Evolutionary conservation across 441 rosid species (phyloP).

Genomic region (Breynia disticha): DNA sequence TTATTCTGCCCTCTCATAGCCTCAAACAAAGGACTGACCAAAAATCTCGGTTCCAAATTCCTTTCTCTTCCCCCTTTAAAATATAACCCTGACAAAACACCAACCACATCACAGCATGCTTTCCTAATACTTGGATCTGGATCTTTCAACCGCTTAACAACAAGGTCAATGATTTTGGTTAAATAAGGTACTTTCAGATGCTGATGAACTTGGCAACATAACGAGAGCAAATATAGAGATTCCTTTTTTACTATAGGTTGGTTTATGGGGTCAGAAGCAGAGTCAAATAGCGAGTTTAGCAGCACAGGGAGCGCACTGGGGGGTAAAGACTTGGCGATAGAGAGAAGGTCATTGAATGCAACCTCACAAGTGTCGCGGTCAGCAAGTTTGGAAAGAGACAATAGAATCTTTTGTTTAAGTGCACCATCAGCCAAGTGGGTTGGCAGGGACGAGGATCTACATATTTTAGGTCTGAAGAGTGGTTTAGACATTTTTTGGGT

Average conservation of each 20-base stretch:
- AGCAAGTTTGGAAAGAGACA: conserved; percentile 69
- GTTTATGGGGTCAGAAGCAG: conserved; percentile 31
- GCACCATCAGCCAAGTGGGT: conserved; percentile 68
- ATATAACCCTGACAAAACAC: conserved; percentile 47
- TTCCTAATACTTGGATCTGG: conserved; percentile 66
- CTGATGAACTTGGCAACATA: conserved; percentile 39
- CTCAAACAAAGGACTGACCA: conserved; percentile 59
- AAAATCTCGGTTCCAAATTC: conserved; percentile 42
- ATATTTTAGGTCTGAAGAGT: conserved; percentile 13
- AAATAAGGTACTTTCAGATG: conserved; percentile 45
- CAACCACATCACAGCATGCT: conserved; percentile 57
- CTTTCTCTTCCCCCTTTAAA: conserved; percentile 32
- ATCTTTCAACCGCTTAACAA: conserved; percentile 54
- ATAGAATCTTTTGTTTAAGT: conserved; percentile 60
- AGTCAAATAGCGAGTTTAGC: conserved; percentile 58
- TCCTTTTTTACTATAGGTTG: conserved; percentile 72
- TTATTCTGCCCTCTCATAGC: conserved; percentile 76
- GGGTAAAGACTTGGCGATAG: conserved; percentile 43
- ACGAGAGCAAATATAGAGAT: conserved; percentile 49
- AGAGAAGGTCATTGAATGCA: conserved; percentile 71
- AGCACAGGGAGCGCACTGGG: conserved; percentile 60
- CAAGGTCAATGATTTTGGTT: conserved; percentile 47
- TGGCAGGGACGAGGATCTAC: conserved; percentile 33
- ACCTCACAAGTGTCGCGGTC: conserved; percentile 72
- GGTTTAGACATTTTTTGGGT: conserved; percentile 19